Evolutionary conservation across 1,284 basidiomycete species (phyloP).

Genomic region (Boletus semigastroideus): DNA sequence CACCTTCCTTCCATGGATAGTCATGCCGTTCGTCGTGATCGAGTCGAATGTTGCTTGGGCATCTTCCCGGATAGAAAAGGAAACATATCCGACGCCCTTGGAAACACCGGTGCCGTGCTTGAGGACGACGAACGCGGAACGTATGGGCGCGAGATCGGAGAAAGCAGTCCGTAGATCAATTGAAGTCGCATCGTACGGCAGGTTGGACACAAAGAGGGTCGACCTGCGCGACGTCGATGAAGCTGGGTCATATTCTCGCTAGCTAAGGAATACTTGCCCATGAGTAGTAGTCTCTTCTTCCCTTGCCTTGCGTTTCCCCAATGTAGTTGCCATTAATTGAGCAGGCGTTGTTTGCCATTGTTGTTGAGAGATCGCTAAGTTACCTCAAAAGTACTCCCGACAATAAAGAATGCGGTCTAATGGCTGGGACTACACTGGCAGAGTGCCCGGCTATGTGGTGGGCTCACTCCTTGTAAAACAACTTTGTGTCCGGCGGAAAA

Average conservation of each 20-base stretch:
- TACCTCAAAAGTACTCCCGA: too few relatives aligned
- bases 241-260: background rate
- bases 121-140: constrained; percentile 91
- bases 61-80: constrained; percentile 89
- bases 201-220: constrained; percentile 78
- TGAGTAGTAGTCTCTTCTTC: constrained; percentile 5
- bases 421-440: too few relatives aligned
- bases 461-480: too few relatives aligned
- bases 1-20: constrained; percentile 64
- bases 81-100: constrained; percentile 98
- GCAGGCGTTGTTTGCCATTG: too few relatives aligned
- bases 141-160: constrained; percentile 93
- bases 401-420: too few relatives aligned
- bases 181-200: constrained; percentile 89
- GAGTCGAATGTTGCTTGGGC: constrained; percentile 74
- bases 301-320: too few relatives aligned
- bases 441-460: too few relatives aligned
- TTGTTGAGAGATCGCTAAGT: too few relatives aligned
- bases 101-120: constrained; percentile 79
- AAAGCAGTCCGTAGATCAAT: constrained; percentile 91
- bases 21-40: constrained; percentile 54
- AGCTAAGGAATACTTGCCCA: constrained; percentile 16
- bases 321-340: too few relatives aligned
- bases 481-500: too few relatives aligned
- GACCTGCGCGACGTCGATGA: constrained; percentile 40